Base-by-base conservation (phyloP, 768 basidiomycete species). In the Phlebiopsis flavidoalba region DNA sequence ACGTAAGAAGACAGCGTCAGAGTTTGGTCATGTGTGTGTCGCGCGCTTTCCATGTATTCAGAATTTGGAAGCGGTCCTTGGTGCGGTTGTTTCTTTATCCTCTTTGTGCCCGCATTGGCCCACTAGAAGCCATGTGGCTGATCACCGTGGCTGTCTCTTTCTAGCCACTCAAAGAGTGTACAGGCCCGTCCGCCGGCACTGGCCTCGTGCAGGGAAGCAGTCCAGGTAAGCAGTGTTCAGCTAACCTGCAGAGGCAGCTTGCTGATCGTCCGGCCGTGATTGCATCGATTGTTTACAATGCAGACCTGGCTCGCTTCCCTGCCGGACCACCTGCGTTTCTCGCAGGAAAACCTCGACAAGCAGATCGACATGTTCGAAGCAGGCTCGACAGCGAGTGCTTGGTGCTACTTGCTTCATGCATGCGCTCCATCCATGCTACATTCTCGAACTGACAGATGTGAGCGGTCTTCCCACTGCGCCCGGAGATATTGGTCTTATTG, bases 361-460 rank as follows among this genome's bases (percentile, higher is more conserved):
- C 89, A 93, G 65, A 75, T 85, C 63, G 81, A 84, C 17, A 89
- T 90, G 83, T 88, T 91, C 65, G 89, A 90, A 68, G 91, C 90
- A 21, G 83, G 82, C 65, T 87, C 87, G 15, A 91, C 89, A 65
- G 81, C 81, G 31, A 88, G 90, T 50, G 88, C 89, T 10, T 93
- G 91, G 91, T 89, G 86, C 66, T 93, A 83, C 74, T 36, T 88
- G 83, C 64, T 79, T 79, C 69, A 87, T 91, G 78, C 90, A 93
- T 70, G 77, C 84, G 49, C 76, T 87, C 63, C 83, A 92, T 65
- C 87, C 87, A 46, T 87, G 86, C 60, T 85, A 84, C 65, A 74
- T 80, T 35, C 77, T 91, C 57, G 85, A 83, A 19, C 69, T 92
- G 43, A 80, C 82, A 65, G 77, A 80, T 71, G 90, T 91, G 67